Conservation (phyloP, 2,329 filamentous ascomycete species). For the Dothideomycetes sp. region DNA sequence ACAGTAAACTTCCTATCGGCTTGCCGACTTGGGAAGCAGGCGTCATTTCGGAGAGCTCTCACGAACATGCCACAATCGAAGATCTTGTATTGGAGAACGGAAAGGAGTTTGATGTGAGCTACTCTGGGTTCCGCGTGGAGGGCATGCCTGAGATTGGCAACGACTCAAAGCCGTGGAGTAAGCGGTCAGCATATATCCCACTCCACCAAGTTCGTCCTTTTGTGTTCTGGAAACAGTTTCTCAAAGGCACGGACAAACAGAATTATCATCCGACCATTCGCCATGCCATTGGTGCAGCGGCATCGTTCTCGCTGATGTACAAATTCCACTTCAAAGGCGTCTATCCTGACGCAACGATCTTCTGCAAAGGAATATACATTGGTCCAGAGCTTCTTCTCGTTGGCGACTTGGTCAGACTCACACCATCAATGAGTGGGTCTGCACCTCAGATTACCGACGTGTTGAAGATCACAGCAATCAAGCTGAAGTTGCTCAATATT, state of each 20-base stretch:
- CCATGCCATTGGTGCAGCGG: constrained; percentile 41
- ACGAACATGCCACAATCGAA: constrained; percentile 26
- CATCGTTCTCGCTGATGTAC: constrained; percentile 41
- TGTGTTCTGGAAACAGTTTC: constrained; percentile 39
- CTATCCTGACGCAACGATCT: constrained; percentile 45
- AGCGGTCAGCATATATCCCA: constrained; percentile 44
- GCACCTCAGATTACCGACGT: constrained; percentile 38
- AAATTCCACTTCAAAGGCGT: constrained; percentile 41
- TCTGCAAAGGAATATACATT: constrained; percentile 43
- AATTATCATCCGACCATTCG: constrained; percentile 43
- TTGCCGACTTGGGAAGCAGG: constrained; percentile 47
- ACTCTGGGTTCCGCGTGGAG: constrained; percentile 47
- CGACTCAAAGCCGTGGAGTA: constrained; percentile 39
- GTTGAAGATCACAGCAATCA: constrained; percentile 42
- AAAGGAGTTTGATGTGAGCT: too few relatives aligned
- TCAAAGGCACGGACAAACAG: constrained; percentile 20
- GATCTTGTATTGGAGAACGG: too few relatives aligned
- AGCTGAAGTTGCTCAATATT: constrained; percentile 33
- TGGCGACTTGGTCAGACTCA: constrained; percentile 44
- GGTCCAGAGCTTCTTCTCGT: constrained; percentile 44
- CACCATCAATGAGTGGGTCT: too few relatives aligned
- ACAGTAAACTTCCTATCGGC: constrained; percentile 8
- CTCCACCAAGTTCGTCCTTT: constrained; percentile 46
- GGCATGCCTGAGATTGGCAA: constrained; percentile 38
- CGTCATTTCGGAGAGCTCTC: constrained; percentile 41